Percentiles rank a stretch among this genome's conserved stretches.
Conservation (phyloP, 1,139 yeast species). For the Nakaseomyces bracarensis region DNA sequence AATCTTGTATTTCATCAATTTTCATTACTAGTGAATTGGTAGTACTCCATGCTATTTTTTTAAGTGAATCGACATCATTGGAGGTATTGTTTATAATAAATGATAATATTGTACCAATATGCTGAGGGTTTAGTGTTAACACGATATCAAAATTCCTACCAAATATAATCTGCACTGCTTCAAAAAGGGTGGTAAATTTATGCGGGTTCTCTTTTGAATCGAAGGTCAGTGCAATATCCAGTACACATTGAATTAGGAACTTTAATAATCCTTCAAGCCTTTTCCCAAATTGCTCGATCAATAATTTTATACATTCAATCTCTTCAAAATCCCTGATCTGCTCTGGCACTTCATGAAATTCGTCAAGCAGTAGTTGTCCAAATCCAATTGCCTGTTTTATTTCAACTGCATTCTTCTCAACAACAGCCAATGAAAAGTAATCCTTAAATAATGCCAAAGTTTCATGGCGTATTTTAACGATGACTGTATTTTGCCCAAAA, state of each 20-base stretch:
- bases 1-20: background rate
- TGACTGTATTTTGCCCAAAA: background rate
- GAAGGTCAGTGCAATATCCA: background rate
- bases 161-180: background rate
- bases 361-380: background rate
- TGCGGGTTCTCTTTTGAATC: background rate
- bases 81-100: background rate
- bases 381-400: background rate
- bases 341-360: background rate
- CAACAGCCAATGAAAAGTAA: background rate
- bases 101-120: background rate
- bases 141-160: background rate
- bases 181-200: background rate
- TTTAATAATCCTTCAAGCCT: background rate
- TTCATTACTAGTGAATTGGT: background rate
- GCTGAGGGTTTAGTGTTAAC: background rate
- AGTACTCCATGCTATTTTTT: background rate
- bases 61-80: background rate
- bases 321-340: constrained; percentile 2
- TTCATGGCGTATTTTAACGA: background rate
- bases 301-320: background rate
- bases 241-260: background rate
- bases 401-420: background rate
- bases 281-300: background rate
- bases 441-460: background rate